Conservation (phyloP, 352 stramenopile genomes). For the Phytophthora citricola region DNA sequence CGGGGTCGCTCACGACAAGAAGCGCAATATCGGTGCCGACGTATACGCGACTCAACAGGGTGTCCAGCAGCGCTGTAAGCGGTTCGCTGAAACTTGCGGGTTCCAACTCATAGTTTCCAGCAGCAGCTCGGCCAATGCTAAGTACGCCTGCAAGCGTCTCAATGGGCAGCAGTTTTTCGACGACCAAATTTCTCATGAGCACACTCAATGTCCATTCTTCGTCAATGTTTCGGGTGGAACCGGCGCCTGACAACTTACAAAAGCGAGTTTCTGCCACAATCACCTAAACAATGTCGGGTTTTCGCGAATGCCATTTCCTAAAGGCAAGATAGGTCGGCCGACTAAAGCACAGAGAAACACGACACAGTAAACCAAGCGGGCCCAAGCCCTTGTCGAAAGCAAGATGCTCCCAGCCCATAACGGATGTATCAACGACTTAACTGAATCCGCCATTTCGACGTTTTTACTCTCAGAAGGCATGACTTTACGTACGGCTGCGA, state of each 20-base stretch:
- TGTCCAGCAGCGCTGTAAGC: background rate
- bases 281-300: constrained; percentile 19
- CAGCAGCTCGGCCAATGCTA: background rate
- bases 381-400: background rate
- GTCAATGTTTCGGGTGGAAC: constrained; percentile 2
- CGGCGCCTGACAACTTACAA: constrained; percentile 6
- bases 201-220: constrained; percentile 10
- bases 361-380: background rate
- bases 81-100: background rate
- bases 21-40: background rate
- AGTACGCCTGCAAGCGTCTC: constrained; percentile 9
- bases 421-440: background rate
- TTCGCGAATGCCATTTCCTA: background rate
- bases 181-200: background rate
- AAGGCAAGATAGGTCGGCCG: constrained; percentile 1
- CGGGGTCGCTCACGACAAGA: background rate
- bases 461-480: constrained; percentile 1
- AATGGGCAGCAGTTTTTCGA: constrained; percentile 23
- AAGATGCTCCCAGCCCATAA: constrained; percentile 12
- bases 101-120: background rate
- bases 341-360: constrained; percentile 7
- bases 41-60: background rate
- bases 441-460: background rate
- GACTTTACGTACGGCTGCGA: background rate
- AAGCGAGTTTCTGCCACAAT: constrained; percentile 25